phyloP scores from a whole-genome alignment of 208 protist genomes.

The Leishmania turanica region DNA sequence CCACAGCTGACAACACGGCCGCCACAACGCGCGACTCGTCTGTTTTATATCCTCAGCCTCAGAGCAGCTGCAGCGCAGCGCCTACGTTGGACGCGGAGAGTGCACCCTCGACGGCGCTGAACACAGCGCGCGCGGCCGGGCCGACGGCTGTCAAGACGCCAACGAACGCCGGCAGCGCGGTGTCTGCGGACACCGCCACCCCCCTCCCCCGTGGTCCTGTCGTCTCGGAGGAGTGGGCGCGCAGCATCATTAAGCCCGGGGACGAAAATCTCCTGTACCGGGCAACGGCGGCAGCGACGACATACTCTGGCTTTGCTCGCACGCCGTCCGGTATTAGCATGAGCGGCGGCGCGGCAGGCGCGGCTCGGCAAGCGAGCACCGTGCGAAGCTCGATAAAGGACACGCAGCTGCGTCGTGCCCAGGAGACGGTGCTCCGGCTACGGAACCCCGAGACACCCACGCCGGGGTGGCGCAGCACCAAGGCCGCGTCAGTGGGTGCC shows the following conservation, averaged over 20 bases:
- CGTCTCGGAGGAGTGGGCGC: slow-evolving; percentile 78
- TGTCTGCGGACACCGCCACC: background rate
- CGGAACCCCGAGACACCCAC: slow-evolving; percentile 22
- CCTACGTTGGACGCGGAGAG: slow-evolving; percentile 3
- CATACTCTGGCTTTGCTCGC: slow-evolving; percentile 10
- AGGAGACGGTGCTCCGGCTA: slow-evolving; percentile 26
- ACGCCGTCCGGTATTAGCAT: slow-evolving; percentile 14
- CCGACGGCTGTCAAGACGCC: background rate
- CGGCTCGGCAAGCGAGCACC: background rate
- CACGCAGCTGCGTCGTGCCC: slow-evolving; percentile 28
- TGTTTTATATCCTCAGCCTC: background rate
- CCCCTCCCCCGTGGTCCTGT: slow-evolving; percentile 40
- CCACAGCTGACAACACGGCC: slow-evolving; percentile 2
- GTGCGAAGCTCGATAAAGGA: slow-evolving; percentile 17
- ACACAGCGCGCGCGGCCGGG: slow-evolving; percentile 9
- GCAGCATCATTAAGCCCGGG: slow-evolving; percentile 68
- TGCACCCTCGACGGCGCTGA: slow-evolving; percentile 6
- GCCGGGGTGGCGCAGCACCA: slow-evolving; percentile 18
- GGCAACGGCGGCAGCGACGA: background rate
- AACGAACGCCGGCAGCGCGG: background rate
- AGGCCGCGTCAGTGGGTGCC: slow-evolving; percentile 3
- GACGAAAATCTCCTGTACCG: slow-evolving; percentile 80
- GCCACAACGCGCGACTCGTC: slow-evolving; percentile 21
- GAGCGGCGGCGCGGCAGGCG: slow-evolving; percentile 14
- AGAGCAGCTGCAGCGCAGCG: background rate